Conservation (phyloP, 352 stramenopile species). For the Chrysophaeum taylorii region DNA sequence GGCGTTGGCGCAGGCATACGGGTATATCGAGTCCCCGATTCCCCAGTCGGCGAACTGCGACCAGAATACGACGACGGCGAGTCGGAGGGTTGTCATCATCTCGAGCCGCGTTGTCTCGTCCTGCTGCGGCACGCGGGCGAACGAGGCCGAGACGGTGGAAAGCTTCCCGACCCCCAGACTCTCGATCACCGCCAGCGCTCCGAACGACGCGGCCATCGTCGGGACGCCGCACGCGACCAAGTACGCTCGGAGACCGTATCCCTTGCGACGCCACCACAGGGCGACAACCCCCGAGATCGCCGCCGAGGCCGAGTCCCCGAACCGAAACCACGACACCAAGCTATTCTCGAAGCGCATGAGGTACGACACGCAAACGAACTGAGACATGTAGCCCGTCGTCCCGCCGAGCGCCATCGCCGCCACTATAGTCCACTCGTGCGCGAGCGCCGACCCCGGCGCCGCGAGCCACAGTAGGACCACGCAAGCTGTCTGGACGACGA, state of each 20-base stretch:
- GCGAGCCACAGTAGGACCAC: not conserved
- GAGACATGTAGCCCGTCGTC: not conserved
- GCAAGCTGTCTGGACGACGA: not conserved
- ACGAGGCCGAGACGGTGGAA: not conserved
- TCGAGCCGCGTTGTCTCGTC: too few relatives aligned
- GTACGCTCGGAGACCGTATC: not conserved
- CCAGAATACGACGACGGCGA: not conserved
- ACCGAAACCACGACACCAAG: not conserved
- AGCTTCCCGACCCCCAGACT: not conserved
- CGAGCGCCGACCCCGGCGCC: not conserved
- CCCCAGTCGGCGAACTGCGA: not conserved
- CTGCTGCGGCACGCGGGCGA: not conserved
- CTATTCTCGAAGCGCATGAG: not conserved
- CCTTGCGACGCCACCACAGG: not conserved
- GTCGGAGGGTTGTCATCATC: not conserved
- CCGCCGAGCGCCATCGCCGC: not conserved
- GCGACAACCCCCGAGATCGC: not conserved
- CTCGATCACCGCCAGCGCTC: not conserved
- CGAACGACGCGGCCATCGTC: not conserved
- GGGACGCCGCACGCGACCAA: not conserved
- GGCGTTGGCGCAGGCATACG: slow-evolving; percentile 2
- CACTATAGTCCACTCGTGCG: not conserved
- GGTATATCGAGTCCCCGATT: not conserved
- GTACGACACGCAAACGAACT: not conserved
- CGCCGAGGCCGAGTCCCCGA: not conserved